Conservation (phyloP, 2,329 filamentous ascomycete genomes). For the Pseudopyrenochaeta lycopersici region DNA sequence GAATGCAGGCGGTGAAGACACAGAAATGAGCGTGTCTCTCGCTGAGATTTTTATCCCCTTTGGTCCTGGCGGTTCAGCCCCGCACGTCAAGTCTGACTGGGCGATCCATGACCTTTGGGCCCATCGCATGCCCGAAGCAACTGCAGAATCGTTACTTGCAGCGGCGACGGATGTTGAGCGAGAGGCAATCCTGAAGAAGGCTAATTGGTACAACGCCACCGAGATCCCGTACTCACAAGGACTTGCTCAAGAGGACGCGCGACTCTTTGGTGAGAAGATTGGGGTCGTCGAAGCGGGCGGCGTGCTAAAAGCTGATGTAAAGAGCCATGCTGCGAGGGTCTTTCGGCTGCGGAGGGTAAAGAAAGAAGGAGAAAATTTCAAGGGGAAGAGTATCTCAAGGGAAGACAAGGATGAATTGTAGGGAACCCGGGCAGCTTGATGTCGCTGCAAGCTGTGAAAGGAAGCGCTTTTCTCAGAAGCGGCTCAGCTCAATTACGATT, state of each 20-base stretch:
- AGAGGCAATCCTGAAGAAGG: conserved; percentile 20
- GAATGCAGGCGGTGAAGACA: conserved; percentile 27
- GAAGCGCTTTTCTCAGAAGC: no score
- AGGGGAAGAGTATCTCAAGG: conserved; percentile 32
- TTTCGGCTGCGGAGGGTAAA: conserved; percentile 26
- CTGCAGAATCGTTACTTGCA: conserved; percentile 21
- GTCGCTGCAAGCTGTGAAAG: no score
- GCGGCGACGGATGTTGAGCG: conserved; percentile 15
- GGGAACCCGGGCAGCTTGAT: not conserved
- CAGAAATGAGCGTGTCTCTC: conserved; percentile 30
- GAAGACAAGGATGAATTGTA: conserved; percentile 26
- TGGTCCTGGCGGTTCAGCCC: conserved; percentile 33
- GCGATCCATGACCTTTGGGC: conserved; percentile 35
- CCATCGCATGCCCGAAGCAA: conserved; percentile 25
- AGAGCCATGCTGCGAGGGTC: conserved; percentile 31
- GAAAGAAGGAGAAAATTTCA: conserved; percentile 29
- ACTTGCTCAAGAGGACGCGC: conserved; percentile 21
- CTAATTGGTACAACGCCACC: conserved; percentile 33
- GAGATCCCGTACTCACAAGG: conserved; percentile 29
- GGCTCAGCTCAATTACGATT: no score
- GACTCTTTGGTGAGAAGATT: conserved; percentile 34
- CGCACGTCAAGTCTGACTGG: conserved; percentile 33
- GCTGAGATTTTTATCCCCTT: conserved; percentile 34
- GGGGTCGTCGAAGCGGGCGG: conserved; percentile 31
- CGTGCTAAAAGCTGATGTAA: conserved; percentile 21